Base-by-base conservation (phyloP, 495 filamentous ascomycete species). In the Niebla homalea region DNA sequence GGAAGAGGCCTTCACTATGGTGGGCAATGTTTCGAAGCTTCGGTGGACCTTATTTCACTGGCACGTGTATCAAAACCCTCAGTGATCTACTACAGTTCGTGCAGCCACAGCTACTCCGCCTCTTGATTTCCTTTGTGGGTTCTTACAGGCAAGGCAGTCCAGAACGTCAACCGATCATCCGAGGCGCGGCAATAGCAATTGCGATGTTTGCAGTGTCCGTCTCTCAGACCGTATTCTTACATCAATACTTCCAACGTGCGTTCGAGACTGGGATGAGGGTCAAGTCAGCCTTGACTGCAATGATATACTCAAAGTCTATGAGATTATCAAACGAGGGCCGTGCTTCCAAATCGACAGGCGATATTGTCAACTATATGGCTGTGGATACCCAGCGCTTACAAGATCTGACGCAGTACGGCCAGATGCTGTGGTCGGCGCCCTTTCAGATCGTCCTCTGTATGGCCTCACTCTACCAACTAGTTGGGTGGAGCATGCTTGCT, bases 291-390 rank as follows among this genome's bases (percentile, higher is more conserved):
- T 62, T 99, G 57, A 93, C 87, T 10, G 84, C 89, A 0, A 76
- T 89, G 47, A 96, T 97, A 52, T 99, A 96, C 60, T 74, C 81
- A 39, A 99, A 99, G 67, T 81, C 87, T 1, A 73, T 95, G 61
- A 83, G 77, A 46, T 73, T 99, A 11, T 94, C 89, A 0, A 96
- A 93, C 58, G 93, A 99, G 67, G 93, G 90, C 15, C 76, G 90
- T 38, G 74, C 85, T n/a, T 60, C 79, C 20, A 95, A 97, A 67
- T 87, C 88, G 3, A 97, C 93, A 2, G 93, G 93, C 43, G 93
- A 99, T 64, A 96, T 97, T 65, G 93, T 99, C 57, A 99, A 97
- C 58, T 87, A 93, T 62, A 97, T 97, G 87, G 92, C 93, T 21
- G 89, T 97, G 19, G 93, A 99, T 64, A 89, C 89, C 40, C 92